phyloP scores from a whole-genome alignment of 495 filamentous ascomycete genomes.

The Penicillium subrubescens region DNA sequence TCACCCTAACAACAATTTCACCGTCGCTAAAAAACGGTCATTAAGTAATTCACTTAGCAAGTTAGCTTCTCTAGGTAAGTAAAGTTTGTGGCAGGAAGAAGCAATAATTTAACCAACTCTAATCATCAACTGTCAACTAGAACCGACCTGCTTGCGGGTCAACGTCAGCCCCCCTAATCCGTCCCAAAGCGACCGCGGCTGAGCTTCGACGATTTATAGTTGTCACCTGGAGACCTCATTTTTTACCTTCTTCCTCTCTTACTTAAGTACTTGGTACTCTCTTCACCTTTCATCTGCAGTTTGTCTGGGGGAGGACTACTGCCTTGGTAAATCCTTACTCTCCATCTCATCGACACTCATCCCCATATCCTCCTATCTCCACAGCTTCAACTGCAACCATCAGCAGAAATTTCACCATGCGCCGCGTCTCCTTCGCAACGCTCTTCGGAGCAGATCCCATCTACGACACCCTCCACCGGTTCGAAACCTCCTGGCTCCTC shows the following conservation, averaged over 20 bases:
- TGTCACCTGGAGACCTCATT: not conserved
- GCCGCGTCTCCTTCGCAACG: slow-evolving; percentile 17
- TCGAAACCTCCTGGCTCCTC: slow-evolving; percentile 77
- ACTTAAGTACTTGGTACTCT: not conserved
- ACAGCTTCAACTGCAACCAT: not conserved
- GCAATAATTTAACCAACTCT: not conserved
- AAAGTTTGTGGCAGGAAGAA: not conserved
- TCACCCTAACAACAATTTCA: not conserved
- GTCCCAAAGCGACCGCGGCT: not conserved
- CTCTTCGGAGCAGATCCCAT: slow-evolving; percentile 34
- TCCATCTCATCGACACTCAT: not conserved
- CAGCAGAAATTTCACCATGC: slow-evolving; percentile 17
- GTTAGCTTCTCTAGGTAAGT: not conserved
- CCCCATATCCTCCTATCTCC: not conserved
- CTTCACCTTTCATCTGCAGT: not conserved
- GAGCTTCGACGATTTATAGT: not conserved
- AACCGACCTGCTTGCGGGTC: not conserved
- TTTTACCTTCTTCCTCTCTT: not conserved
- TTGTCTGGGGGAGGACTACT: not conserved
- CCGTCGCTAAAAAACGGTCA: not conserved
- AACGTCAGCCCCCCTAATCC: not conserved
- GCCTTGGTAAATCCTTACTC: not conserved
- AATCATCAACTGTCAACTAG: not conserved
- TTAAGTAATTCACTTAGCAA: not conserved
- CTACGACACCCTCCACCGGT: slow-evolving; percentile 64